These are phyloP conservation scores for Lentinula boryana DNA, from an alignment of 768 basidiomycete genomes.

Conservation along the genomic window DNA sequence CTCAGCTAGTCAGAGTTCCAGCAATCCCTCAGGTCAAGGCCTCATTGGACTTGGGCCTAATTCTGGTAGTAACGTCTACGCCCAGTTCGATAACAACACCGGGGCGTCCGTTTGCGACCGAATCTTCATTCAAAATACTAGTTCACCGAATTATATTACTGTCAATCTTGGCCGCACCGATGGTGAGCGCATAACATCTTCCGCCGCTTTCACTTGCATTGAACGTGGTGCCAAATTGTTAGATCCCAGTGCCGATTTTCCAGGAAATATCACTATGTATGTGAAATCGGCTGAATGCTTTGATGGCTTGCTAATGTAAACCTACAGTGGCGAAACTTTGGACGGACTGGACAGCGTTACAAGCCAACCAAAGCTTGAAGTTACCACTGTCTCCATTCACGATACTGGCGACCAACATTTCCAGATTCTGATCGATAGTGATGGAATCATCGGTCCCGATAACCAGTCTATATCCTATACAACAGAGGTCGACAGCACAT, in stretches of 20 bases:
- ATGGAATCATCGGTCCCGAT: slow-evolving; percentile 59
- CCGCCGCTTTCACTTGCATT: neutral
- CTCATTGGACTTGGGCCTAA: slow-evolving; percentile 59
- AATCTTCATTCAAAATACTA: slow-evolving; percentile 54
- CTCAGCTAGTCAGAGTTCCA: slow-evolving; percentile 24
- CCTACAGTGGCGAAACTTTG: slow-evolving; percentile 41
- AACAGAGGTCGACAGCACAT: slow-evolving; percentile 38
- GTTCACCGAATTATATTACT: slow-evolving; percentile 48
- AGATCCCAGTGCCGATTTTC: slow-evolving; percentile 45
- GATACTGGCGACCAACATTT: slow-evolving; percentile 51
- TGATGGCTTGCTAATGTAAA: neutral
- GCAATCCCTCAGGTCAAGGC: slow-evolving; percentile 24
- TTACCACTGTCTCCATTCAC: slow-evolving; percentile 29
- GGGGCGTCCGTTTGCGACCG: slow-evolving; percentile 57
- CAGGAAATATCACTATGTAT: slow-evolving; percentile 54
- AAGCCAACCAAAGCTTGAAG: slow-evolving; percentile 43
- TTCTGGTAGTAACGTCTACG: slow-evolving; percentile 43
- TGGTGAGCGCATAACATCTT: slow-evolving; percentile 15
- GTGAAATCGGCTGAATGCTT: neutral
- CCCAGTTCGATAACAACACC: slow-evolving; percentile 18
- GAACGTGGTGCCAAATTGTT: neutral
- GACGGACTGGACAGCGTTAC: slow-evolving; percentile 42
- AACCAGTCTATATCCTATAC: slow-evolving; percentile 40
- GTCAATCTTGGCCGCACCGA: slow-evolving; percentile 57
- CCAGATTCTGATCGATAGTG: slow-evolving; percentile 53